These are phyloP conservation scores for Suillus sp. DNA, from an alignment of 768 basidiomycete genomes.

Conservation along the genomic window DNA sequence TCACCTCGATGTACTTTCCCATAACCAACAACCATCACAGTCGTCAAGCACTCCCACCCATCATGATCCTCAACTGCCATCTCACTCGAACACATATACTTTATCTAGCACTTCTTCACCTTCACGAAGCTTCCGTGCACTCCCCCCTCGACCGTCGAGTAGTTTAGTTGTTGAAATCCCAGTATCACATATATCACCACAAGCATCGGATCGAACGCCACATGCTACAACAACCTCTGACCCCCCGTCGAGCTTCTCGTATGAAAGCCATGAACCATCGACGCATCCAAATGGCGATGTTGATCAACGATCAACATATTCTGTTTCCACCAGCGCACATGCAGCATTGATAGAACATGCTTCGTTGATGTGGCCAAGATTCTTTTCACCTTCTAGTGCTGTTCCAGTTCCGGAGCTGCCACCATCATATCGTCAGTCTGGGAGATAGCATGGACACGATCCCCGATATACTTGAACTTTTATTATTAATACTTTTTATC, in stretches of 20 bases:
- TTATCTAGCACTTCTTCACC: slow-evolving; percentile 19
- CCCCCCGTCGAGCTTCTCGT: background rate
- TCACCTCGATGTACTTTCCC: slow-evolving; percentile 20
- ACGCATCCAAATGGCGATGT: slow-evolving; percentile 20
- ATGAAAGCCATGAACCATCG: slow-evolving; percentile 2
- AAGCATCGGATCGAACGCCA: background rate
- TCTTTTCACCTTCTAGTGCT: slow-evolving; percentile 15
- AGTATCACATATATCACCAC: background rate
- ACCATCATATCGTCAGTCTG: slow-evolving; percentile 14
- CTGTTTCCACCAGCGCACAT: slow-evolving; percentile 31
- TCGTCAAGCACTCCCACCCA: background rate
- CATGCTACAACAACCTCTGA: slow-evolving; percentile 12
- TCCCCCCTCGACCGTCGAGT: slow-evolving; percentile 31
- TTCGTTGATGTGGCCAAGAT: slow-evolving; percentile 24
- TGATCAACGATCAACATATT: slow-evolving; percentile 18
- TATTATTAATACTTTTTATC: slow-evolving; percentile 2
- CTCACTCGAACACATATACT: slow-evolving; percentile 6
- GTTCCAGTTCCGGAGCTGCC: slow-evolving; percentile 13
- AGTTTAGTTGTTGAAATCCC: background rate
- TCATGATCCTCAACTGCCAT: background rate
- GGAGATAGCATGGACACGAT: slow-evolving; percentile 16
- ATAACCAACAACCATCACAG: slow-evolving; percentile 14
- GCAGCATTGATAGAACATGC: slow-evolving; percentile 34
- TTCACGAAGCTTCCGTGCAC: slow-evolving; percentile 29
- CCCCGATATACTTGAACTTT: background rate